Evolutionary conservation across 1,284 basidiomycete species (phyloP), one percentile per base, ranked within the genome.

Genomic region (Leccinum pachyderme): DNA sequence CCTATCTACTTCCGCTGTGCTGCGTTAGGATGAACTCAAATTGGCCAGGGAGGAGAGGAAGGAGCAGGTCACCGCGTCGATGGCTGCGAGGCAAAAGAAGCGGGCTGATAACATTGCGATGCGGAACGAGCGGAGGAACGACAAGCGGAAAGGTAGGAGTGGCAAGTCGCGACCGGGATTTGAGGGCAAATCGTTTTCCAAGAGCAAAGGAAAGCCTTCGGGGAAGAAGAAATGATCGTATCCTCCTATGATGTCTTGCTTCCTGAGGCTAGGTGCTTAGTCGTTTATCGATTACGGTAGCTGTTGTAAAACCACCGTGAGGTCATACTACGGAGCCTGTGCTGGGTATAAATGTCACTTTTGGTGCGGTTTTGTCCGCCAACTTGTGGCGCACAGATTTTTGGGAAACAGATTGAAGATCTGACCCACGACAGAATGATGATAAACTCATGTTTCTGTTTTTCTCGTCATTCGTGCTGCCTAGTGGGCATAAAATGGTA

Each of bases 11-110:
- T 35, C n/a, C 33, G n/a, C 33, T 35, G 46, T 52, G 22, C 5
- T 22, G 5, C 31, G 13, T 9, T 24, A 29, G 12, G 8, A 51
- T 50, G 59, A 12, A 37, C 35, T 18, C 35, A n/a, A 9, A 4
- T 18, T n/a, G n/a, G 35, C 18, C 31, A 95, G 93, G 93, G 82
- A 84, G 39, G 89, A 93, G 62, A 82, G 92, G 57, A 95, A 95
- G 72, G 83, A 89, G 59, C 83, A 91, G 37, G 66, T 94, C 25
- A 65, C 80, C 7, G 79, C 83, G 18, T 80, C 85, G 4, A 89
- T 92, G 81, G 87, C 87, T 2, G 89, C 89, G 31, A 85, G 83
- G 66, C 87, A 92, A 73, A 93, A 94, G 77, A 97, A 96, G 74
- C 81, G 93, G 4, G 69, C 85, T 18, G 93, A 95, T 66, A 96